phyloP scores from a whole-genome alignment of 2,329 filamentous ascomycete species.

The Cryphonectria nitschkei region DNA sequence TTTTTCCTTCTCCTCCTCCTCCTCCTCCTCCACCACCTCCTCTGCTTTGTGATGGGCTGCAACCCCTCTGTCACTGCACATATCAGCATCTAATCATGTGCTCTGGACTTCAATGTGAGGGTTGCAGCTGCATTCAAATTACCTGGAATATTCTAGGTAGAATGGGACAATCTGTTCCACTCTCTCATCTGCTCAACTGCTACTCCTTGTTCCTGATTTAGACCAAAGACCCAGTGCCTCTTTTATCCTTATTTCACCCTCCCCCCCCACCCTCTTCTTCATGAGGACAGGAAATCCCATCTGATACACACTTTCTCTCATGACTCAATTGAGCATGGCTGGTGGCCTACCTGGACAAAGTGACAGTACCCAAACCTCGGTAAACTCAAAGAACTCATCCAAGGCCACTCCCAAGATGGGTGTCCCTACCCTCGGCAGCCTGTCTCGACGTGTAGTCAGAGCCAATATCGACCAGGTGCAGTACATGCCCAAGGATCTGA shows the following conservation, averaged over 20 bases:
- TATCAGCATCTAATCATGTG: not conserved
- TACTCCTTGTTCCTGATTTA: not conserved
- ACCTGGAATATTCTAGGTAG: not conserved
- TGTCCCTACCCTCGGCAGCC: not conserved
- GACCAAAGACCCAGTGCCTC: not conserved
- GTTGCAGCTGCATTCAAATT: not conserved
- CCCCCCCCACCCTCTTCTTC: not conserved
- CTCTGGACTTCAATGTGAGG: not conserved
- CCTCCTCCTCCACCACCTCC: not conserved
- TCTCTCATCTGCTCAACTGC: not conserved
- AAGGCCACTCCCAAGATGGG: not conserved
- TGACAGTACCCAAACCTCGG: not conserved
- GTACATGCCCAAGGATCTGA: slow-evolving; percentile 1
- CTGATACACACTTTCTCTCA: not conserved
- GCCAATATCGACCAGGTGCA: slow-evolving; percentile 4
- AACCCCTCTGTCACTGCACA: not conserved
- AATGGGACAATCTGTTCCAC: not conserved
- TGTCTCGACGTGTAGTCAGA: not conserved
- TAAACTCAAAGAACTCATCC: not conserved
- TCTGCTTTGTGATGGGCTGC: too few relatives aligned
- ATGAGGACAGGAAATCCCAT: not conserved
- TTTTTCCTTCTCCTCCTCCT: not conserved
- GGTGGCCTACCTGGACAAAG: not conserved
- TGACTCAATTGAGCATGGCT: not conserved
- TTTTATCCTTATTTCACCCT: not conserved